Percentiles rank a stretch among this genome's conserved stretches.
Evolutionary conservation across 805 yeast species (phyloP).

Genomic region (Monosporozyma servazzii): DNA sequence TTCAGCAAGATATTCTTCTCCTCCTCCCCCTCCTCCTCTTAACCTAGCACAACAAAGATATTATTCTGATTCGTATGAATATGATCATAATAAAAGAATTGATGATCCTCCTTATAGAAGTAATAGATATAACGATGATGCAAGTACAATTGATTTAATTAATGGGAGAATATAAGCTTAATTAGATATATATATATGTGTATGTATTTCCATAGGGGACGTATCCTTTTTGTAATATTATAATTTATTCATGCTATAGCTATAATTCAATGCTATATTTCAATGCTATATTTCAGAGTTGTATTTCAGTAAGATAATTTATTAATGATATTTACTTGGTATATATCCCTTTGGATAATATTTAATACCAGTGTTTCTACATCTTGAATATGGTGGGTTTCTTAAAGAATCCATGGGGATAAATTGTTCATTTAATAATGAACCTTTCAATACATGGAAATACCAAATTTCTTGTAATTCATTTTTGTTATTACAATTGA

Average conservation of each 20-base stretch:
- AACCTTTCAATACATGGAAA: conserved; percentile 64
- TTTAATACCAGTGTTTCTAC: conserved; percentile 62
- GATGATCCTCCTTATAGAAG: not conserved
- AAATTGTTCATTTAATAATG: conserved; percentile 57
- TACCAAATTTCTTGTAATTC: conserved; percentile 57
- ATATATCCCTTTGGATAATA: conserved; percentile 57
- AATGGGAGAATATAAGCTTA: not conserved
- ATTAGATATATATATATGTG: not conserved
- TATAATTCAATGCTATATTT: too few species aligned
- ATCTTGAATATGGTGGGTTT: conserved; percentile 39
- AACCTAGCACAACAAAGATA: not conserved
- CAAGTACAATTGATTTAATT: conserved; percentile 4
- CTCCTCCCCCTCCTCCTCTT: not conserved
- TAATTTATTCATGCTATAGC: not conserved
- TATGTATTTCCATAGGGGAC: not conserved
- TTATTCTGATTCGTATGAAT: not conserved
- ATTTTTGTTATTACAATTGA: conserved; percentile 47
- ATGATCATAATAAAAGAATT: not conserved
- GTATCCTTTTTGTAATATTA: not conserved
- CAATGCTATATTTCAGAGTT: conserved; percentile 10
- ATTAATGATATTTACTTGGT: conserved; percentile 26
- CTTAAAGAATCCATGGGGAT: conserved; percentile 48
- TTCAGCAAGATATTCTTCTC: not conserved
- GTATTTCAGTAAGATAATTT: conserved; percentile 13
- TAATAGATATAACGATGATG: not conserved